A percentile compares a stretch with the other conserved stretches of the same genome.
phyloP scores from a whole-genome alignment of 176 grass and related monocot species.

The Aegilops speltoides region DNA sequence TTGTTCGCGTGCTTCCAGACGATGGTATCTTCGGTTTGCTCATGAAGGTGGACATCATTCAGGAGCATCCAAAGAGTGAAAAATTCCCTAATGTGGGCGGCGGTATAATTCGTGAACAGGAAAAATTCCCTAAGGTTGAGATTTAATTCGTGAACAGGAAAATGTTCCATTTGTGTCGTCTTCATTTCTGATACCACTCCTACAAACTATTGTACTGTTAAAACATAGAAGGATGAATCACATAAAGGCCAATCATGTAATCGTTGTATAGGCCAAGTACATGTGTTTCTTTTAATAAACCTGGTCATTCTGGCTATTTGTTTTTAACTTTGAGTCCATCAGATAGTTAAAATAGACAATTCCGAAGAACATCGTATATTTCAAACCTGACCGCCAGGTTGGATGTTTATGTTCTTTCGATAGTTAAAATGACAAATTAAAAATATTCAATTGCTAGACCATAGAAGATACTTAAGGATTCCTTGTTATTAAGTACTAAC shows the following conservation, averaged over 20 bases:
- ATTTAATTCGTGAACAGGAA: background rate
- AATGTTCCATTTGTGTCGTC: background rate
- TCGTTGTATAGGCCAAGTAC: no score
- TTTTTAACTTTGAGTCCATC: background rate
- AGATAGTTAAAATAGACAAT: background rate
- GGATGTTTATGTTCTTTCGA: background rate
- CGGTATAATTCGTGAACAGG: no score
- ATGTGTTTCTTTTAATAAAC: background rate
- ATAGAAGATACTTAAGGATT: background rate
- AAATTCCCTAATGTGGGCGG: no score
- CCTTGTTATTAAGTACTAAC: background rate
- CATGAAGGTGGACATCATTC: no score
- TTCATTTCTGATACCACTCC: background rate
- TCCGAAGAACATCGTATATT: background rate
- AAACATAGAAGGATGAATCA: conserved; percentile 9
- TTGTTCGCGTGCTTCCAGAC: no score
- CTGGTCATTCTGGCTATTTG: background rate
- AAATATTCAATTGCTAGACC: background rate
- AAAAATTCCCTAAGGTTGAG: no score
- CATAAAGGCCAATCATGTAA: background rate
- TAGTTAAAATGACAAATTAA: background rate
- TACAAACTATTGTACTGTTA: background rate
- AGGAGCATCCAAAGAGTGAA: no score
- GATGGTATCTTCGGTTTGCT: no score
- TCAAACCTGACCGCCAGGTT: background rate